phyloP scores from a whole-genome alignment of 179 eudicot species.

The Beta lomatogona region DNA sequence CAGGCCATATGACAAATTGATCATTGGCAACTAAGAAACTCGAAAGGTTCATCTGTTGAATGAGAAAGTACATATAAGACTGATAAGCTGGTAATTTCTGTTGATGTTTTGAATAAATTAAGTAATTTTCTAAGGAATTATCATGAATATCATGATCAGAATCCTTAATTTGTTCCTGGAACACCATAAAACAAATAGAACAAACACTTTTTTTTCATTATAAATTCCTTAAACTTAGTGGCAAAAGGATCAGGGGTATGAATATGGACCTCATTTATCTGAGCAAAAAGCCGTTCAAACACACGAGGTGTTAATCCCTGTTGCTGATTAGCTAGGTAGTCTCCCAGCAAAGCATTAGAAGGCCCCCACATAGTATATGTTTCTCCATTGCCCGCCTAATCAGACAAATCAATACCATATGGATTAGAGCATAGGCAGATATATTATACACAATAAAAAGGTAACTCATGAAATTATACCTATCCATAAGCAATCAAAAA shows the following conservation, averaged over 20 bases:
- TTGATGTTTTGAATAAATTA: not conserved
- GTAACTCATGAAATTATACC: conserved; percentile 47
- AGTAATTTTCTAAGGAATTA: conserved; percentile 18
- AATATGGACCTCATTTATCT: conserved; percentile 70
- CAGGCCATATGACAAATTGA: not conserved
- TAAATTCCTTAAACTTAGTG: too few species aligned
- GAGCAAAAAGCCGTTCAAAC: conserved; percentile 71
- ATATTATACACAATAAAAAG: not conserved
- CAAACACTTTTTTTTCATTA: conserved; percentile 1
- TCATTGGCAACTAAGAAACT: not conserved
- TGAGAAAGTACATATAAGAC: not conserved
- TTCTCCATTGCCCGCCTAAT: conserved; percentile 96
- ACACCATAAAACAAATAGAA: conserved; percentile 21
- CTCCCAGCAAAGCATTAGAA: conserved; percentile 79
- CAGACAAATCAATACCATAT: conserved; percentile 9
- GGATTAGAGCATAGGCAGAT: not conserved
- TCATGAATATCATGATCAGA: conserved; percentile 18
- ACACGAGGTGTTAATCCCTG: conserved; percentile 98
- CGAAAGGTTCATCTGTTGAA: not conserved
- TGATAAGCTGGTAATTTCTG: not conserved
- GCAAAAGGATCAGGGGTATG: not conserved
- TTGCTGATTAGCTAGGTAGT: conserved; percentile 57
- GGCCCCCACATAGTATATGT: conserved; percentile 99
- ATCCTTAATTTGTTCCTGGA: conserved; percentile 82
- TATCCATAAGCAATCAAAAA: conserved; percentile 88